These are phyloP conservation scores for Acanthamoeba rhysodes DNA, from an alignment of 208 protist genomes.

Conservation along the genomic window DNA sequence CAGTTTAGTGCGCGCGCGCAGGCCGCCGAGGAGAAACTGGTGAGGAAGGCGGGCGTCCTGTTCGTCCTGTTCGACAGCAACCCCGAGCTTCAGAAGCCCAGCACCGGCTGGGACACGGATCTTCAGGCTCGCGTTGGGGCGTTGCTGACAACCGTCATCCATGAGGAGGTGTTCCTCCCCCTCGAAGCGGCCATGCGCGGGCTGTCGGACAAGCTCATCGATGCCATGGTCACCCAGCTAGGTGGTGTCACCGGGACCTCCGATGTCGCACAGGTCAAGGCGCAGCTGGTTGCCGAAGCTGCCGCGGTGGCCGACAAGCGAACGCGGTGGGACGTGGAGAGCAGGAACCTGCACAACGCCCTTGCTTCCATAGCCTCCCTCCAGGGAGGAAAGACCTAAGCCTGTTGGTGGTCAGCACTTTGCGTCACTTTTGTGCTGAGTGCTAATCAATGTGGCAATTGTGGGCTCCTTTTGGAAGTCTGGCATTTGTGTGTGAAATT, in stretches of 20 bases:
- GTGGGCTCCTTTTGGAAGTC: too few relatives aligned
- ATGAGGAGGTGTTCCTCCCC: neutral
- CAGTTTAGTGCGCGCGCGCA: neutral
- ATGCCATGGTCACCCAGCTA: neutral
- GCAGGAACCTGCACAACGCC: neutral
- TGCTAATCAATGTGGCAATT: too few relatives aligned
- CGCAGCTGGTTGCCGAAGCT: neutral
- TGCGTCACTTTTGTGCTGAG: too few relatives aligned
- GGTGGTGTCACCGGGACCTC: neutral
- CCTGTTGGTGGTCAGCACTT: too few relatives aligned
- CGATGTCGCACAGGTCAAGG: neutral
- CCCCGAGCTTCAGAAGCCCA: neutral
- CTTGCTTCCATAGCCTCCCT: neutral
- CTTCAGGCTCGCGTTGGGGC: neutral
- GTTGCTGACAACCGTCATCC: neutral
- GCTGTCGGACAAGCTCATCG: neutral
- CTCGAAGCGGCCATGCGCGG: neutral
- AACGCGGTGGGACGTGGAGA: neutral
- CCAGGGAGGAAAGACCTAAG: neutral
- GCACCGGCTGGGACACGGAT: neutral
- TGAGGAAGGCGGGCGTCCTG: neutral
- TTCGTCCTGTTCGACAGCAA: neutral
- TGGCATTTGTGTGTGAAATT: too few relatives aligned
- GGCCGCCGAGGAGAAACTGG: neutral
- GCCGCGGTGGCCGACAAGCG: neutral